A percentile compares a stretch with the other conserved stretches of the same genome.
Evolutionary conservation across 805 yeast species (phyloP).

Genomic region (Ogataea corticis): DNA sequence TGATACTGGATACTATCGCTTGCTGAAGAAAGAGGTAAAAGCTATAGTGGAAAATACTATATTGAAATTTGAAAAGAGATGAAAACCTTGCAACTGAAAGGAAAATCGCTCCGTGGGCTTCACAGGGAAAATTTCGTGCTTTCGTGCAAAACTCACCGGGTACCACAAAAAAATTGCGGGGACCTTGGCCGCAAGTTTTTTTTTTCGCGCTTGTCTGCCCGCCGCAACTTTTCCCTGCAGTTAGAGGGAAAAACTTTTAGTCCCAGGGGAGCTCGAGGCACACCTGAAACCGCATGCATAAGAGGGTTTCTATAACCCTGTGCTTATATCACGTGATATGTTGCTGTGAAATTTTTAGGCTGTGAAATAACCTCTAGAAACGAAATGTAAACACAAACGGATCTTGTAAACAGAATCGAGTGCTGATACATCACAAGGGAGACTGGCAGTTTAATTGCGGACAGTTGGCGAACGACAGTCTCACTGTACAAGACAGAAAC

Average conservation of each 20-base stretch:
- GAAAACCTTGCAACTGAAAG: background rate
- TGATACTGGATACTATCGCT: constrained; percentile 12
- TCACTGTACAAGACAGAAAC: too few relatives aligned
- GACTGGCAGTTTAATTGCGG: too few relatives aligned
- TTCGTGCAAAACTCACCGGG: background rate
- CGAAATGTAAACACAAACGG: constrained; percentile 11
- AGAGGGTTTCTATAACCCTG: background rate
- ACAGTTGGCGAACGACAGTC: too few relatives aligned
- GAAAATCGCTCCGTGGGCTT: background rate
- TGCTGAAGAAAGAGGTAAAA: constrained; percentile 7
- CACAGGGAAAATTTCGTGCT: background rate
- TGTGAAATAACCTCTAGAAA: background rate
- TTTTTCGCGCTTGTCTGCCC: too few relatives aligned
- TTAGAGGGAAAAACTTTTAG: background rate
- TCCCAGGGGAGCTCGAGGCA: constrained; percentile 5
- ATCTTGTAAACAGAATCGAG: background rate
- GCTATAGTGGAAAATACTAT: constrained; percentile 4
- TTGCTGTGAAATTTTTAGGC: background rate
- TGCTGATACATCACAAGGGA: constrained; percentile 1
- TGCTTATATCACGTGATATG: background rate
- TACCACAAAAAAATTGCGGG: background rate
- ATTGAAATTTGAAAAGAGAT: constrained; percentile 7
- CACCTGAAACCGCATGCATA: background rate
- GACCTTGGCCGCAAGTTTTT: too few relatives aligned
- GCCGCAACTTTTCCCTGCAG: too few relatives aligned